A percentile compares a stretch with the other conserved stretches of the same genome.
phyloP scores from a whole-genome alignment of 2,329 filamentous ascomycete species.

The Xylariaceae sp. region DNA sequence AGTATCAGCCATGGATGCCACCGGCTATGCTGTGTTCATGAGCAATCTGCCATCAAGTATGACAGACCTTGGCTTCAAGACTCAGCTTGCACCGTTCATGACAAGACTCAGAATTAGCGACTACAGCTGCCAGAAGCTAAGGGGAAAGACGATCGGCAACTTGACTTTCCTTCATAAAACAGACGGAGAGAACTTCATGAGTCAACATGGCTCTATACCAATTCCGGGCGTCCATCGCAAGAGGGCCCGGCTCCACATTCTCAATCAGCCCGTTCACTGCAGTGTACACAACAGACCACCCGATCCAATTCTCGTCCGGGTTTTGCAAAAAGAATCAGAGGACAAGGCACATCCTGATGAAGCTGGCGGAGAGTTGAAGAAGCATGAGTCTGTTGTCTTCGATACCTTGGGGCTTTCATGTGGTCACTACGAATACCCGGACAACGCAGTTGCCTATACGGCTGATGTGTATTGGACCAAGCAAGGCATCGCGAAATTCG shows the following conservation, averaged over 20 bases:
- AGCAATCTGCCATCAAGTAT: constrained; percentile 40
- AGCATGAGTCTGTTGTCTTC: constrained; percentile 20
- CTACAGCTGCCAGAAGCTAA: constrained; percentile 42
- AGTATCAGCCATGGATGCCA: constrained; percentile 11
- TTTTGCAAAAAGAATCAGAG: constrained; percentile 31
- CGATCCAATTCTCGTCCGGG: constrained; percentile 33
- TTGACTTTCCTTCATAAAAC: constrained; percentile 39
- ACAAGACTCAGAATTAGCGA: constrained; percentile 36
- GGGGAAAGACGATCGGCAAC: constrained; percentile 32
- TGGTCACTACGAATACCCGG: constrained; percentile 45
- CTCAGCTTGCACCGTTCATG: constrained; percentile 40
- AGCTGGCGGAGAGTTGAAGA: constrained; percentile 18
- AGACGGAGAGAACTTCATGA: constrained; percentile 43
- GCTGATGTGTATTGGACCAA: constrained; percentile 40
- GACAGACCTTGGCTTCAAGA: constrained; percentile 34
- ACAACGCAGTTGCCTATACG: constrained; percentile 38
- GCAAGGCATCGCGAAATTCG: constrained; percentile 39
- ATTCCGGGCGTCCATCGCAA: constrained; percentile 4
- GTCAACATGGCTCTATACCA: constrained; percentile 13
- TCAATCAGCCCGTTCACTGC: constrained; percentile 30
- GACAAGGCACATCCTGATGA: constrained; percentile 24
- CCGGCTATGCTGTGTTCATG: constrained; percentile 44
- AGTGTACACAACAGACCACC: constrained; percentile 33
- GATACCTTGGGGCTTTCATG: constrained; percentile 33
- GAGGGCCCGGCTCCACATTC: constrained; percentile 27